Evolutionary conservation across 2,329 filamentous ascomycete genomes (phyloP).

Genomic region (Xylaria arbuscula): DNA sequence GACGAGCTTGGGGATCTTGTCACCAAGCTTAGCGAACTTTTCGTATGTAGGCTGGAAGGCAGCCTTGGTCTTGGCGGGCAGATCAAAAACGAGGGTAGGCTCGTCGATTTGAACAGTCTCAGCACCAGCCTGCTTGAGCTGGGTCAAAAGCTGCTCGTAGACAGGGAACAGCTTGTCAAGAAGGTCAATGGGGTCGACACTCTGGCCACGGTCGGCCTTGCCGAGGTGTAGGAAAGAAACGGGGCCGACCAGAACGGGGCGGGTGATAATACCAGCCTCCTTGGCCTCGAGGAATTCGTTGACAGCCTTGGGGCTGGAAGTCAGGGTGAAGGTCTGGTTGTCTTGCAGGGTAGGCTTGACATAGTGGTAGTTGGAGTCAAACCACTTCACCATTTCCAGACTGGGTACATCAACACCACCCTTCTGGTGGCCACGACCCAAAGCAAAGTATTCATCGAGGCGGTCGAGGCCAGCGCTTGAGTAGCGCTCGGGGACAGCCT

Average conservation of each 20-base stretch:
- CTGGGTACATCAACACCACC: conserved; percentile 90
- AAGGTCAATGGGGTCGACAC: conserved; percentile 91
- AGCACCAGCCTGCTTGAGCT: conserved; percentile 96
- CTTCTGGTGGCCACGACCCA: conserved; percentile 99
- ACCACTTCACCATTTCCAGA: conserved; percentile 99
- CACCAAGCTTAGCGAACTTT: conserved; percentile 81
- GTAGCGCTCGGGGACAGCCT: conserved; percentile 95
- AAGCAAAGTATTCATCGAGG: conserved; percentile 98
- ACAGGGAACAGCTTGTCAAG: conserved; percentile 93
- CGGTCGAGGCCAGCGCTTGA: conserved; percentile 86
- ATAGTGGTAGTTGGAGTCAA: conserved; percentile 99
- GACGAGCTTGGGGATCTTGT: conserved; percentile 85
- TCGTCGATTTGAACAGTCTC: conserved; percentile 98
- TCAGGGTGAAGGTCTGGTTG: conserved; percentile 94
- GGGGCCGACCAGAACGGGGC: conserved; percentile 93
- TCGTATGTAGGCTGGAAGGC: conserved; percentile 98
- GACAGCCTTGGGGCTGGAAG: conserved; percentile 90
- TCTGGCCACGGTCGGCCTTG: conserved; percentile 97
- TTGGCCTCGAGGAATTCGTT: conserved; percentile 96
- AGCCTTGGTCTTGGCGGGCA: conserved; percentile 88
- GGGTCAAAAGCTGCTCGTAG: conserved; percentile 90
- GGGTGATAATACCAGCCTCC: conserved; percentile 91
- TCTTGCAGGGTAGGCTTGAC: conserved; percentile 99
- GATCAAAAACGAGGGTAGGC: conserved; percentile 95
- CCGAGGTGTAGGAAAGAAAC: conserved; percentile 97